Base-by-base conservation (phyloP, 805 yeast genomes). In the Candida broadrunensis region DNA sequence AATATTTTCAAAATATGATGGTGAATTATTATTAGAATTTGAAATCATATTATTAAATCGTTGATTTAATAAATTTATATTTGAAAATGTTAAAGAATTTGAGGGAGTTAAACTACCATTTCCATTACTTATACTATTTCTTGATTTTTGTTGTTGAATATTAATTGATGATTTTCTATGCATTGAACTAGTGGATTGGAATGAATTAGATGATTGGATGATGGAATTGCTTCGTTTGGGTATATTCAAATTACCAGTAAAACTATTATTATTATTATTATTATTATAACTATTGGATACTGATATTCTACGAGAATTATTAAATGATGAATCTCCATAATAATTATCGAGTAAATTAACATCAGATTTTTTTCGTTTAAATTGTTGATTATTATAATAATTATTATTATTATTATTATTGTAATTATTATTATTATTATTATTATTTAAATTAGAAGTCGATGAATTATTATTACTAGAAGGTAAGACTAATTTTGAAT, bases 341-440 rank as follows among this genome's bases (percentile, higher is more conserved):
- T 29, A 29, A 29, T 29, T 29, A 14, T 29, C 36, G 5, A 49
- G 38, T n/a, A 60, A 50, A 40, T 54, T 63, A 16, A 61, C 45
- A 33, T 68, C 73, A 1, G 70, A 59, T 53, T 67, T 69, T 42
- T 68, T 69, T n/a, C 75, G 45, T 50, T 70, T 70, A 47, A 67
- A 69, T 38, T 56, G 68, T 49, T 62, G 67, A 36, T 50, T 56
- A n/a, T 42, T 39, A 39, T 50, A 51, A 23, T 6, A 8, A 29
- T 29, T 29, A 29, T 15, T 29, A 5, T 14, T 15, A 26, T 11
- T 26, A 26, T 13, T 26, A 11, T 13, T 13, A 13, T 8, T 11
- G 14, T 13, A 9, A 26, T 26, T 26, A 21, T 9, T 21, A 9
- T 7, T 21, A 21, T 21, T 21, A 36, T 41, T 21, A 21, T 9